Conservation (phyloP, 75 land plant species). For the Pinus tabuliformis region DNA sequence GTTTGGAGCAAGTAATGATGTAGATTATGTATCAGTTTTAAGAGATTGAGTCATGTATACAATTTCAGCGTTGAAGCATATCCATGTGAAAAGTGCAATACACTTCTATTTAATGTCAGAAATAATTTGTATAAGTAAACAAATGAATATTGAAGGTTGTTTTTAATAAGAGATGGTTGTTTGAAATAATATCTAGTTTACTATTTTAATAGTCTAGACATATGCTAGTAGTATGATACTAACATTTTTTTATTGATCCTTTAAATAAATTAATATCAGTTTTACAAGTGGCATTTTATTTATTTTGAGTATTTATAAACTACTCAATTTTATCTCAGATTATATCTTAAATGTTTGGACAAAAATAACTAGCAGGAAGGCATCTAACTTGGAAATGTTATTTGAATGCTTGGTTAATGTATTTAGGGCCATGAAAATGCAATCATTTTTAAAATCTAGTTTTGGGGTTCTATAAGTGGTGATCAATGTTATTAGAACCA, state of each 20-base stretch:
- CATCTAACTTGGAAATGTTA: background rate
- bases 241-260: background rate
- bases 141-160: background rate
- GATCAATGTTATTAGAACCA: too few species aligned
- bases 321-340: background rate
- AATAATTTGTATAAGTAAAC: background rate
- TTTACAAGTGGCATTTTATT: background rate
- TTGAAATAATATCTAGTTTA: background rate
- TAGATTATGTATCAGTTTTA: conserved; percentile 97
- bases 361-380: background rate
- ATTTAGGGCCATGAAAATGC: too few species aligned
- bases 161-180: background rate
- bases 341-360: background rate
- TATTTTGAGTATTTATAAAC: background rate
- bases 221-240: background rate
- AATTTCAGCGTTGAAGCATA: conserved; percentile 83
- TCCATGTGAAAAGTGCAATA: conserved; percentile 57
- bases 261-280: too few species aligned
- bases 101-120: background rate
- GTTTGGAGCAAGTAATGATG: conserved; percentile 87
- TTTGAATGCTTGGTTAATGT: too few species aligned
- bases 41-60: conserved; percentile 97
- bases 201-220: background rate
- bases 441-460: too few species aligned
- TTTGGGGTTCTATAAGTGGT: too few species aligned